Evolutionary conservation across 495 filamentous ascomycete genomes (phyloP).

Genomic region (Poronia punctata): DNA sequence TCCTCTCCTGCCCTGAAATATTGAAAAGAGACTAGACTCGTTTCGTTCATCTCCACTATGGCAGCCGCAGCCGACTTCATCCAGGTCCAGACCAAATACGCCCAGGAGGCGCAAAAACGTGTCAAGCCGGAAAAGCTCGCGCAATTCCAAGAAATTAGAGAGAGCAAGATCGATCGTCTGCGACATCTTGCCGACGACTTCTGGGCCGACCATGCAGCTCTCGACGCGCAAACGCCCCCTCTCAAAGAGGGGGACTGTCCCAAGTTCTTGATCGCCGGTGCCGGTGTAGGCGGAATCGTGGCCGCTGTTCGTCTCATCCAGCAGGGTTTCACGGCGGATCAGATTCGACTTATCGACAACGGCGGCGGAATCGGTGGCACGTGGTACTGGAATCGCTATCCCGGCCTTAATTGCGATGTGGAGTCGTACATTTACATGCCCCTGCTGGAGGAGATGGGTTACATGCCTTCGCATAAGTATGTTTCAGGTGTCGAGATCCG

Average conservation of each 20-base stretch:
- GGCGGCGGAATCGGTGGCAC: slow-evolving; percentile 48
- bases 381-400: slow-evolving; percentile 53
- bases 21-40: too few species aligned
- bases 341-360: slow-evolving; percentile 44
- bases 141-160: slow-evolving; percentile 34
- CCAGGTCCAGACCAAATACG: slow-evolving; percentile 33
- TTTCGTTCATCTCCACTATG: slow-evolving; percentile 12
- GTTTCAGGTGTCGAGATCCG: slow-evolving; percentile 38
- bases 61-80: slow-evolving; percentile 23
- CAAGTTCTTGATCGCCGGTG: slow-evolving; percentile 46
- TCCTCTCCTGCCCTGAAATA: too few species aligned
- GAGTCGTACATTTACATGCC: slow-evolving; percentile 50
- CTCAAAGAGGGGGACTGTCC: slow-evolving; percentile 23
- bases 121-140: slow-evolving; percentile 31
- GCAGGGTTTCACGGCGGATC: slow-evolving; percentile 35
- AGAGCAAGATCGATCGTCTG: slow-evolving; percentile 25
- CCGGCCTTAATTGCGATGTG: slow-evolving; percentile 44
- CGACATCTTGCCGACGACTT: slow-evolving; percentile 34
- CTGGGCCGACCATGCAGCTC: slow-evolving; percentile 36
- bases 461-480: slow-evolving; percentile 44
- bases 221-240: slow-evolving; percentile 25
- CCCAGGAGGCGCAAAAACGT: slow-evolving; percentile 41
- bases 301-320: slow-evolving; percentile 45
- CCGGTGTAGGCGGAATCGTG: slow-evolving; percentile 44
- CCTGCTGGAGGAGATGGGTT: slow-evolving; percentile 53